Evolutionary conservation across 768 basidiomycete genomes (phyloP), one percentile per base, ranked within the genome.

Genomic region (Psilocybe azurescens): DNA sequence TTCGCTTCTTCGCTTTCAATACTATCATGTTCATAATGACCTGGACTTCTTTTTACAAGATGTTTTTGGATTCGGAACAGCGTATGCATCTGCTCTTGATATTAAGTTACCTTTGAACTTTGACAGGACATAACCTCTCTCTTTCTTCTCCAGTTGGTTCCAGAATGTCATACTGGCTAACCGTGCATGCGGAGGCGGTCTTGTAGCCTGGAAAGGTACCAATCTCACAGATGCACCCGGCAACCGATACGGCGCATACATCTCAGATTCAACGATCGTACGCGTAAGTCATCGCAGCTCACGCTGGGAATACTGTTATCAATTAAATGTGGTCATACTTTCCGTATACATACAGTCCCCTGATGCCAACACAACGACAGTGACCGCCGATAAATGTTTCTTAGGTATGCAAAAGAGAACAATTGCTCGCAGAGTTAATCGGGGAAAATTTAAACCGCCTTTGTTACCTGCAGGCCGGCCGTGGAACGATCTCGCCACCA

Each of bases 131-230:
- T 38, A 20, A 32, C 10, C 28, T 57, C 41, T 55, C 32, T n/a
- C 48, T 8, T 30, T 52, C 13, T 13, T 18, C 33, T 20, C 8
- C 41, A 87, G 87, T 2, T 89, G 83, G 83, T 89, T 89, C 66
- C 81, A 89, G 65, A 82, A 81, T 18, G 73, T 82, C 13, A 81
- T 80, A 18, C 75, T 90, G 1, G 87, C 88, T 3, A 87, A 84
- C 57, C 81, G 89, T 18, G 88, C 78, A 0, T 88, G 86, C 59
- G 88, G 88, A 0, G 89, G 89, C 2, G 87, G 86, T 0, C 78
- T 89, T 14, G 82, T 82, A 9, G 89, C 88, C 0, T 89, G 88
- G 88, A 82, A 81, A 57, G 87, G 88, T 3, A 82, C 80, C 3
- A 84, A 86, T 68, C 72, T 81, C 41, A 81, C 82, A 0, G 79